Percentiles rank a stretch among this genome's conserved stretches.
phyloP scores from a whole-genome alignment of 495 filamentous ascomycete genomes.

The Aspergillus avenaceus region DNA sequence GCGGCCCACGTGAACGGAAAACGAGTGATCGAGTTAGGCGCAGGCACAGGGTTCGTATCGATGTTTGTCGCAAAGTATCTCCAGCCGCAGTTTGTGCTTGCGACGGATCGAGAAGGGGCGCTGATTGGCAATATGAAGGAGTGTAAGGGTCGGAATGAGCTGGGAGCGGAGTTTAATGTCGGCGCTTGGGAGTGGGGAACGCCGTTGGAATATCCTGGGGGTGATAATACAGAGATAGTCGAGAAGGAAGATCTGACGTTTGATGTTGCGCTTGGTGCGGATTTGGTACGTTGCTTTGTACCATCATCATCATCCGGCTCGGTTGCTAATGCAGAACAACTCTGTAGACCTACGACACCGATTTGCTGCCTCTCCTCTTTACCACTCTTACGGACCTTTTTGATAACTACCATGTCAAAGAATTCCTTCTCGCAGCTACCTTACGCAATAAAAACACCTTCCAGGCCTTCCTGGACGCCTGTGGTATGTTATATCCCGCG shows the following conservation, averaged over 20 bases:
- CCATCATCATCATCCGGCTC: neutral
- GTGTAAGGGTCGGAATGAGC: conserved; percentile 63
- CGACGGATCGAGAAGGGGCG: conserved; percentile 76
- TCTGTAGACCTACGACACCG: conserved; percentile 61
- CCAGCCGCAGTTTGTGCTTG: conserved; percentile 55
- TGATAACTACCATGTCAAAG: conserved; percentile 37
- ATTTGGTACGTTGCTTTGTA: conserved; percentile 35
- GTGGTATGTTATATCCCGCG: conserved; percentile 43
- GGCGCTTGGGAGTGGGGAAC: conserved; percentile 40
- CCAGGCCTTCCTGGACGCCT: conserved; percentile 49
- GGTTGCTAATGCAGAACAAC: neutral
- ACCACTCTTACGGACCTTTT: conserved; percentile 54
- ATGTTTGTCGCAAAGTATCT: conserved; percentile 77
- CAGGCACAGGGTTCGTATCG: conserved; percentile 82
- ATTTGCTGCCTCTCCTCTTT: conserved; percentile 53
- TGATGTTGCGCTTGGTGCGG: conserved; percentile 48
- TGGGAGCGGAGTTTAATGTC: conserved; percentile 38
- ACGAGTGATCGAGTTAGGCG: conserved; percentile 78
- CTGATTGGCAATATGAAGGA: conserved; percentile 65
- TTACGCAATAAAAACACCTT: conserved; percentile 63
- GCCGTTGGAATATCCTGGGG: conserved; percentile 13
- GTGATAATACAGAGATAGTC: conserved; percentile 6
- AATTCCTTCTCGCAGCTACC: conserved; percentile 56
- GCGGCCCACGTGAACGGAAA: conserved; percentile 47
- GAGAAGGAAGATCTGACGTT: conserved; percentile 17